Evolutionary conservation across 139 green algal genomes (phyloP).

Genomic region (Parachlorella kessleri): DNA sequence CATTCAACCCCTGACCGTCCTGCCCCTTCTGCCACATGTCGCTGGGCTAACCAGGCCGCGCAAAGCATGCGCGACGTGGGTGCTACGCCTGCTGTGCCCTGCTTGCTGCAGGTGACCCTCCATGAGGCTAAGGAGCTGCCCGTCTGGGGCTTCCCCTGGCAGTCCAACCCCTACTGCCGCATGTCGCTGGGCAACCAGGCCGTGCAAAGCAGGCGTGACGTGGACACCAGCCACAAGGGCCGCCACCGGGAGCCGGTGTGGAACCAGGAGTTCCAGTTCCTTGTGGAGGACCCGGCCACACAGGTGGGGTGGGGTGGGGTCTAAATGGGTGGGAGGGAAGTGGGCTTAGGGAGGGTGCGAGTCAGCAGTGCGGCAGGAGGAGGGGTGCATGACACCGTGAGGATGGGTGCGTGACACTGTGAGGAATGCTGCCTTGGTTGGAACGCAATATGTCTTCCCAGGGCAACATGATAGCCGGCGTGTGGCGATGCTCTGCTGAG

Average conservation of each 20-base stretch:
- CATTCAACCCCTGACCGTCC: conserved; percentile 82
- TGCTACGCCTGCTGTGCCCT: conserved; percentile 11
- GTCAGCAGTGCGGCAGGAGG: no score
- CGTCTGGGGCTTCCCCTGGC: conserved; percentile 89
- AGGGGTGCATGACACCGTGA: no score
- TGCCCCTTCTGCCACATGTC: conserved; percentile 90
- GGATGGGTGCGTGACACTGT: no score
- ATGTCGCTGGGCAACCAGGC: conserved; percentile 86
- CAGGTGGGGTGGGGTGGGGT: conserved; percentile 53
- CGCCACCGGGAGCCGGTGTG: conserved; percentile 81
- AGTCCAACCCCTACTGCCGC: conserved; percentile 91
- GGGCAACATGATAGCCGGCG: no score
- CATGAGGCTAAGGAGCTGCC: conserved; percentile 80
- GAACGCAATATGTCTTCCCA: not conserved
- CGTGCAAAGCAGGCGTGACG: conserved; percentile 70
- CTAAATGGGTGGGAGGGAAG: not conserved
- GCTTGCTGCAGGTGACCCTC: conserved; percentile 79
- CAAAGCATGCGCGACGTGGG: conserved; percentile 70
- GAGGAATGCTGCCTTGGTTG: not conserved
- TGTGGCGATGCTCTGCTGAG: no score
- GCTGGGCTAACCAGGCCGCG: conserved; percentile 85
- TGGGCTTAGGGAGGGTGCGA: no score
- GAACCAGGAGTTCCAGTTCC: conserved; percentile 86
- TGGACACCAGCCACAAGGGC: conserved; percentile 74
- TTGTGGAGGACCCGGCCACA: conserved; percentile 78